phyloP scores from a whole-genome alignment of 78 protist genomes.

The Cavenderia fasciculata region DNA sequence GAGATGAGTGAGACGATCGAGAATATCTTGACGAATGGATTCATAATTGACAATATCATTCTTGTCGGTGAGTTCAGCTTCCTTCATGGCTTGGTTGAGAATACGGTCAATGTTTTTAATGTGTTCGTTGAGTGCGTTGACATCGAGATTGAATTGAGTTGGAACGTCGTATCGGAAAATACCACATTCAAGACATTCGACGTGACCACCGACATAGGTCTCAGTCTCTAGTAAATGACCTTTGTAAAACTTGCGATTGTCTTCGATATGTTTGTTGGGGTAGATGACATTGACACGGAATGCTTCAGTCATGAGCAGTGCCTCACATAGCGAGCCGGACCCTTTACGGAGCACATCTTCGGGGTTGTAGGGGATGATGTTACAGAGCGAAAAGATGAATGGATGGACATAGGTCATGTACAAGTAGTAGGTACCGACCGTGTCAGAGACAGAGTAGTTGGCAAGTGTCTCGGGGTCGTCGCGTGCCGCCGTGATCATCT shows the following conservation, averaged over 20 bases:
- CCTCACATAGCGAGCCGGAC: slow-evolving; percentile 99
- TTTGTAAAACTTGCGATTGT: slow-evolving; percentile 63
- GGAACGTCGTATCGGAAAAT: slow-evolving; percentile 95
- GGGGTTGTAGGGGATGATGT: slow-evolving; percentile 98
- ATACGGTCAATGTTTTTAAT: slow-evolving; percentile 63
- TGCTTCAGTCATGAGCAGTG: slow-evolving; percentile 94
- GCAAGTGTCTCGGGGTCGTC: slow-evolving; percentile 90
- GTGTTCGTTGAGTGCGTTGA: slow-evolving; percentile 70
- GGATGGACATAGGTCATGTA: slow-evolving; percentile 97
- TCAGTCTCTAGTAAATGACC: slow-evolving; percentile 96
- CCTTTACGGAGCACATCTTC: slow-evolving; percentile 99
- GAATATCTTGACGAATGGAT: slow-evolving; percentile 75
- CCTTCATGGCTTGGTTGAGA: slow-evolving; percentile 82
- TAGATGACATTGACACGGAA: slow-evolving; percentile 87
- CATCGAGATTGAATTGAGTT: slow-evolving; percentile 77
- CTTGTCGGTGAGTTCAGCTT: not conserved
- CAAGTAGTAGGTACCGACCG: slow-evolving; percentile 99
- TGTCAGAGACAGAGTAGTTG: slow-evolving; percentile 99
- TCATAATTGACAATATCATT: slow-evolving; percentile 80
- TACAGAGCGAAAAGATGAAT: slow-evolving; percentile 99
- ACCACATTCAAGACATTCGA: slow-evolving; percentile 97
- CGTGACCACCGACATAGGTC: slow-evolving; percentile 99
- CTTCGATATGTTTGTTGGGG: slow-evolving; percentile 96
- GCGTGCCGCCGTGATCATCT: slow-evolving; percentile 94
- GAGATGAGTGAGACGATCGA: slow-evolving; percentile 66